phyloP scores from a whole-genome alignment of 2,329 filamentous ascomycete species.

The Xylaria arbuscula region DNA sequence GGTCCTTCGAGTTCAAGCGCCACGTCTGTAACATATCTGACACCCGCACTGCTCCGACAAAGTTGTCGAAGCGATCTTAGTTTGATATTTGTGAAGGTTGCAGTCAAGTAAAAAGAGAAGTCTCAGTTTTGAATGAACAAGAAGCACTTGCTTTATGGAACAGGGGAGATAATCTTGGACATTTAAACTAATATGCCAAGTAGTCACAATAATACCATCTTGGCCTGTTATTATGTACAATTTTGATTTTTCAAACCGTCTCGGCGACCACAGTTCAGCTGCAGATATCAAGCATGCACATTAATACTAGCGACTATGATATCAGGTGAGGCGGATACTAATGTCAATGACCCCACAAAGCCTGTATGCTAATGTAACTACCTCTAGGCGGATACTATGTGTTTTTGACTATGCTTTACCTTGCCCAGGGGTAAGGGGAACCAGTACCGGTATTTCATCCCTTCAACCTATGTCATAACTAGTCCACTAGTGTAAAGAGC shows the following conservation, averaged over 20 bases:
- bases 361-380: slow-evolving; percentile 1
- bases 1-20: slow-evolving; percentile 30
- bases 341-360: neutral
- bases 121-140: neutral
- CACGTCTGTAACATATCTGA: slow-evolving; percentile 32
- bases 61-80: neutral
- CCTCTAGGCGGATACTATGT: neutral
- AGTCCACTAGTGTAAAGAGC: neutral
- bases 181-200: slow-evolving; percentile 2
- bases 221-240: neutral
- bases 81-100: neutral
- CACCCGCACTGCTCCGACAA: neutral
- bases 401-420: neutral
- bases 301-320: neutral
- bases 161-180: neutral
- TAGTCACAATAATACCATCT: neutral
- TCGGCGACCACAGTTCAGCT: slow-evolving; percentile 1
- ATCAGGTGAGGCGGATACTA: slow-evolving; percentile 4
- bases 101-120: neutral
- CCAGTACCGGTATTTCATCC: neutral
- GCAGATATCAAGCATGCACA: slow-evolving; percentile 1
- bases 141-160: neutral
- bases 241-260: neutral
- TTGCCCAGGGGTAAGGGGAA: neutral
- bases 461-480: neutral